These are phyloP conservation scores for Alternaria postmessia DNA, from an alignment of 2,329 filamentous ascomycete species.

Conservation along the genomic window DNA sequence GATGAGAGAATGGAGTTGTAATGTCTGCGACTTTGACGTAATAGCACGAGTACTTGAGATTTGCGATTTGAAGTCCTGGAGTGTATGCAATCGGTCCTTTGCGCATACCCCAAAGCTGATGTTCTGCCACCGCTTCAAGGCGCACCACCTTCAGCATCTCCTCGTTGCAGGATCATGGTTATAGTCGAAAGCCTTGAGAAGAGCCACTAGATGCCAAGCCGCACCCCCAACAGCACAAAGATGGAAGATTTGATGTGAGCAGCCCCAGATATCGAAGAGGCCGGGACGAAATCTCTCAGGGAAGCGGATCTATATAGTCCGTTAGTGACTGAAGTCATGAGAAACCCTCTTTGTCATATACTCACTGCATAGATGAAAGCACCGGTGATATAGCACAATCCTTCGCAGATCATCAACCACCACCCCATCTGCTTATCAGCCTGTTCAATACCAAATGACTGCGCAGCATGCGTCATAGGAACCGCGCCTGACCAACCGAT, in stretches of 20 bases:
- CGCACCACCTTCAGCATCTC: background rate
- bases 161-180: conserved; percentile 12
- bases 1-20: background rate
- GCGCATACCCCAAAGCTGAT: background rate
- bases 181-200: conserved; percentile 10
- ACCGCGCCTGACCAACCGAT: conserved; percentile 16
- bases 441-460: conserved; percentile 12
- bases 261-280: conserved; percentile 9
- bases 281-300: conserved; percentile 11
- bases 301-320: background rate
- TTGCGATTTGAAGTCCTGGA: background rate
- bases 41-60: background rate
- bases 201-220: conserved; percentile 2
- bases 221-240: conserved; percentile 9
- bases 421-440: conserved; percentile 16
- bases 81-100: background rate
- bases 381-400: conserved; percentile 9
- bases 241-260: conserved; percentile 15
- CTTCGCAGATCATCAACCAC: conserved; percentile 13
- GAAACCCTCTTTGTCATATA: background rate
- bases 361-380: conserved; percentile 15
- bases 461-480: conserved; percentile 16
- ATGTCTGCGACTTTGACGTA: background rate
- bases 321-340: background rate
- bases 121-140: too few relatives aligned